Percentiles rank a stretch among this genome's conserved stretches.
phyloP scores from a whole-genome alignment of 2,329 filamentous ascomycete genomes.

The Diplodia mutila region DNA sequence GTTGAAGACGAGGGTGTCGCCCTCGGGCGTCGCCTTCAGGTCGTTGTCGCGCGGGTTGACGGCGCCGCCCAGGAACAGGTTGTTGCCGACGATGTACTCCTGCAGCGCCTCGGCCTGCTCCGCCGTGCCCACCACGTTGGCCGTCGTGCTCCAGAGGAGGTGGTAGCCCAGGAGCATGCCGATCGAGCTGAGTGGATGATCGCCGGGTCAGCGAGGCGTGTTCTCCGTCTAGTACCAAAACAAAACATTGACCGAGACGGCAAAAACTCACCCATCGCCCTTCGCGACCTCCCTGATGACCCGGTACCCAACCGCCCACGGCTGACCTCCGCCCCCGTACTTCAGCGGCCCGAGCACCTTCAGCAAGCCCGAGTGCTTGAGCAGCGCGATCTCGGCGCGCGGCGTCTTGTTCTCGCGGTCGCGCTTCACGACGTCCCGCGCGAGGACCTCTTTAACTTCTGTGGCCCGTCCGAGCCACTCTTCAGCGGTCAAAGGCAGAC shows the following conservation, averaged over 20 bases:
- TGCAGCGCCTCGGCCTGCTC: constrained; percentile 63
- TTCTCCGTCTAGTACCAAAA: too few relatives aligned
- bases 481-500: constrained; percentile 45
- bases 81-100: constrained; percentile 63
- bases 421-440: constrained; percentile 51
- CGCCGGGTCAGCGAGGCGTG: background rate
- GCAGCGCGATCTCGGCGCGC: constrained; percentile 53
- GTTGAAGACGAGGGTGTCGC: constrained; percentile 61
- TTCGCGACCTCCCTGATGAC: constrained; percentile 66
- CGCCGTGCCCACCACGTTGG: constrained; percentile 62
- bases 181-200: constrained; percentile 49
- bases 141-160: constrained; percentile 65
- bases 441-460: constrained; percentile 55
- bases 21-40: constrained; percentile 59
- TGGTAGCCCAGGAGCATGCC: constrained; percentile 70
- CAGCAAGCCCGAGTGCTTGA: constrained; percentile 56
- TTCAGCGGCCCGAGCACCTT: constrained; percentile 56
- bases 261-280: constrained; percentile 58
- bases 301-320: constrained; percentile 61
- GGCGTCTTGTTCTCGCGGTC: constrained; percentile 59
- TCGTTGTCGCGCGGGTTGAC: constrained; percentile 69
- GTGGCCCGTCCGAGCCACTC: constrained; percentile 55
- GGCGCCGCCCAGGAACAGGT: constrained; percentile 67
- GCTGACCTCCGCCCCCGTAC: constrained; percentile 58
- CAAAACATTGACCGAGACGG: too few relatives aligned